These are phyloP conservation scores for Phoma sp. DNA, from an alignment of 2,329 filamentous ascomycete species.

Conservation along the genomic window DNA sequence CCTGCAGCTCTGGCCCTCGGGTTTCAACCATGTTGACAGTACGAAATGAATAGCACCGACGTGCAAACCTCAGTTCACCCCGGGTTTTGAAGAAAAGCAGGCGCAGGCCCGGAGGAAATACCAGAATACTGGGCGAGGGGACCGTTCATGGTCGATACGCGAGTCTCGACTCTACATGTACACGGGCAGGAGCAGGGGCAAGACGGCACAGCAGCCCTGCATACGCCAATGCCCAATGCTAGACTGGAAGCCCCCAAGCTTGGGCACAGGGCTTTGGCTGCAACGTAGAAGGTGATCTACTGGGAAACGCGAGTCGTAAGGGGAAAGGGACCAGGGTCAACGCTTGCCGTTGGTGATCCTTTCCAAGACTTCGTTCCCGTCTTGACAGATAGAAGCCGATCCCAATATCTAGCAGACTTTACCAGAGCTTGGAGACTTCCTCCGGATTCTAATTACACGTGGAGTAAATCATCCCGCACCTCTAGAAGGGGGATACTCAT, in stretches of 20 bases:
- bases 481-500: neutral
- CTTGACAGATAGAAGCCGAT: conserved; percentile 1
- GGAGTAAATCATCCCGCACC: neutral
- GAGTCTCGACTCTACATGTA: conserved; percentile 17
- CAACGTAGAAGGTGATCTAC: conserved; percentile 1
- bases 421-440: neutral
- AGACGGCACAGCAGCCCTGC: conserved; percentile 8
- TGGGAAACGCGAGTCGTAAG: neutral
- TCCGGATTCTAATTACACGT: neutral
- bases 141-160: neutral
- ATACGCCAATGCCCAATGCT: conserved; percentile 11
- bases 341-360: conserved; percentile 8
- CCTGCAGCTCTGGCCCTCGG: conserved; percentile 41
- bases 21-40: conserved; percentile 36
- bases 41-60: conserved; percentile 5
- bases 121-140: conserved; percentile 14
- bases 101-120: conserved; percentile 27
- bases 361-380: conserved; percentile 1
- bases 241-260: conserved; percentile 4
- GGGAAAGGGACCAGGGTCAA: conserved; percentile 1
- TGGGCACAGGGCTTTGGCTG: neutral
- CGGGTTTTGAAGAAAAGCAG: conserved; percentile 13
- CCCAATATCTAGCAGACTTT: conserved; percentile 4
- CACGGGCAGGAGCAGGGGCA: conserved; percentile 10
- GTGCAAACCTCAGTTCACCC: conserved; percentile 26